These are phyloP conservation scores for Acer saccharum DNA, from an alignment of 345 rosid species.

Conservation along the genomic window DNA sequence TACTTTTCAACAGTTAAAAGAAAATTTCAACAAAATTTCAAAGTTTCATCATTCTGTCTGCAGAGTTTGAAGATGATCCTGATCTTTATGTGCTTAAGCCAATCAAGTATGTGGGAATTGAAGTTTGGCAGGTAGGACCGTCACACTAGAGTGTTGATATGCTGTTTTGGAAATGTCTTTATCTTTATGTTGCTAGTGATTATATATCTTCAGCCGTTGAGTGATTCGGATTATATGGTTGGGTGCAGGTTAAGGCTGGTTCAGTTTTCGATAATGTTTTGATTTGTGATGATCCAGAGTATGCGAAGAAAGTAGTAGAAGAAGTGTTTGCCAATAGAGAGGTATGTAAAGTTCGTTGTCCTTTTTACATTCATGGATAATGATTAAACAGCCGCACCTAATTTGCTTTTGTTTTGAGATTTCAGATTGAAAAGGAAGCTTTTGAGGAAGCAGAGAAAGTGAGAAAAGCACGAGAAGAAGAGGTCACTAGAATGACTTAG, in stretches of 20 bases:
- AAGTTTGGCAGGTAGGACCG: conserved; percentile 52
- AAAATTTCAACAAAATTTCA: not conserved
- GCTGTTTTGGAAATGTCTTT: not conserved
- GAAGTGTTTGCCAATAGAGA: conserved; percentile 48
- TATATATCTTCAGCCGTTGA: not conserved
- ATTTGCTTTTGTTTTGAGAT: conserved; percentile 11
- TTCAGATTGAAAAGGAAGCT: conserved; percentile 51
- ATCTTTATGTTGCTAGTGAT: not conserved
- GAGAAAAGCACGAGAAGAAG: conserved; percentile 45
- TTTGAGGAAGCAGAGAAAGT: conserved; percentile 48
- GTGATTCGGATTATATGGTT: not conserved
- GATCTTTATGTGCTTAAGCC: conserved; percentile 56
- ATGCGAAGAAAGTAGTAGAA: conserved; percentile 43
- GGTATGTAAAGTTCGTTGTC: conserved; percentile 26
- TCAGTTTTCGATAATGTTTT: conserved; percentile 44
- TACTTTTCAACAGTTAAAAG: too few relatives aligned
- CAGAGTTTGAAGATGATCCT: conserved; percentile 61
- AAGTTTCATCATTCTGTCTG: not conserved
- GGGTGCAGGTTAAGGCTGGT: conserved; percentile 53
- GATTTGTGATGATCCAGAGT: conserved; percentile 50
- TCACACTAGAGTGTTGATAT: not conserved
- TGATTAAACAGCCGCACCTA: not conserved
- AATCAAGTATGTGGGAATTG: conserved; percentile 49
- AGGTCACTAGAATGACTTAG: conserved; percentile 30
- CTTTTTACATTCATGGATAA: not conserved